Conservation (phyloP, 148 eudicot species). For the Cornus controversa region DNA sequence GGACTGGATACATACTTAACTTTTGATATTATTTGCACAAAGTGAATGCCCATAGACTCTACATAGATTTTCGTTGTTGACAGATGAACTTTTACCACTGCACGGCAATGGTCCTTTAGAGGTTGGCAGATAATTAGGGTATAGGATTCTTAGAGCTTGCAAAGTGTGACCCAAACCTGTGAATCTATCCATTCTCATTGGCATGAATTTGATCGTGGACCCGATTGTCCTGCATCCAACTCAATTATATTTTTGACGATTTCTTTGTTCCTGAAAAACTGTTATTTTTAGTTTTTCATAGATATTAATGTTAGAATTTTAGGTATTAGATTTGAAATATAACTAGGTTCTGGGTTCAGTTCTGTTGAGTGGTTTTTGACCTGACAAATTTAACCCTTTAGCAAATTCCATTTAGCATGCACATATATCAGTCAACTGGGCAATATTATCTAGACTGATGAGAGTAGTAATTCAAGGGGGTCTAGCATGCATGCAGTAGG, state of each 20-base stretch:
- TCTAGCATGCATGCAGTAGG: neutral
- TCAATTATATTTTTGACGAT: neutral
- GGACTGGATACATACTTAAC: too few species aligned
- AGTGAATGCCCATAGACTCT: too few species aligned
- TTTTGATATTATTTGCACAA: too few species aligned
- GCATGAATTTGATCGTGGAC: neutral
- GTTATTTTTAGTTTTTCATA: neutral
- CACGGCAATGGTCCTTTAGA: too few species aligned
- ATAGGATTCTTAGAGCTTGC: neutral
- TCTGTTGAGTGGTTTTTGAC: conserved; percentile 5
- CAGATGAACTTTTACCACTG: too few species aligned
- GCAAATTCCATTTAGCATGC: neutral
- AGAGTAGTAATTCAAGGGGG: neutral
- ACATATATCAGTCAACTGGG: neutral
- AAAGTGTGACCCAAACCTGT: conserved; percentile 3
- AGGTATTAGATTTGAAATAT: neutral
- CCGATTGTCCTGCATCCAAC: conserved; percentile 5
- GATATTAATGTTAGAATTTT: neutral
- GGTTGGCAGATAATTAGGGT: neutral
- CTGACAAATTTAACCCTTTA: neutral
- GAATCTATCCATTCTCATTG: neutral
- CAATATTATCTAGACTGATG: neutral
- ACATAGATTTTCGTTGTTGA: too few species aligned
- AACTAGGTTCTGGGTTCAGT: conserved; percentile 1
- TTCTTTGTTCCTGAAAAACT: too few species aligned